These are phyloP conservation scores for Epichloe aotearoae DNA, from an alignment of 2,329 filamentous ascomycete genomes.

Conservation along the genomic window DNA sequence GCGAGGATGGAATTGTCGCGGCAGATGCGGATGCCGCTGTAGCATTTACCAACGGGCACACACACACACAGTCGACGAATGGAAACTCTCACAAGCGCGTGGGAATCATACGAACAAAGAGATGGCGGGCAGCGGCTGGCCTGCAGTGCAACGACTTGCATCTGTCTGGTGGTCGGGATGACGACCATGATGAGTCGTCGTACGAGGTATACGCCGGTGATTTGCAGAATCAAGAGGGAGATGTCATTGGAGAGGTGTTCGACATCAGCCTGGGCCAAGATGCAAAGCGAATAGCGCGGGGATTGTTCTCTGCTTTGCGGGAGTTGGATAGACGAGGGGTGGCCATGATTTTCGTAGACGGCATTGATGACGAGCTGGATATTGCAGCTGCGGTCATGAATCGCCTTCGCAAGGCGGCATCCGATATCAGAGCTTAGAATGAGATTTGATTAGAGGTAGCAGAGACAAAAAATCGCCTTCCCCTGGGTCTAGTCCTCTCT, in stretches of 20 bases:
- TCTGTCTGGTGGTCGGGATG: conserved; percentile 8
- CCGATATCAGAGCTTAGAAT: conserved; percentile 38
- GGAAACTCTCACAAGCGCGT: conserved; percentile 21
- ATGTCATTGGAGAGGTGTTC: conserved; percentile 33
- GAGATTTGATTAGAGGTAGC: neutral
- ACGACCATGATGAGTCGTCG: conserved; percentile 12
- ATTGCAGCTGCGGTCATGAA: conserved; percentile 84
- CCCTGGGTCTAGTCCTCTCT: neutral
- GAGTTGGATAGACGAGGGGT: conserved; percentile 70
- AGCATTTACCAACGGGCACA: conserved; percentile 7
- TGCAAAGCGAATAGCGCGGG: conserved; percentile 64
- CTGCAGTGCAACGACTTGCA: conserved; percentile 20
- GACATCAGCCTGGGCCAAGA: conserved; percentile 63
- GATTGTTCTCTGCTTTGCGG: conserved; percentile 75
- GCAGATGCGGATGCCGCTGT: conserved; percentile 19
- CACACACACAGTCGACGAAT: conserved; percentile 8
- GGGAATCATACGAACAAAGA: conserved; percentile 42
- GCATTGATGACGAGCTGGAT: conserved; percentile 65
- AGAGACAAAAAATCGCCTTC: neutral
- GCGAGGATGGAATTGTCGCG: conserved; percentile 21
- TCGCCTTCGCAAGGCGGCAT: conserved; percentile 64
- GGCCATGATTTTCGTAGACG: conserved; percentile 81
- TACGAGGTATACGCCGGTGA: conserved; percentile 29
- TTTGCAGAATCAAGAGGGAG: conserved; percentile 20
- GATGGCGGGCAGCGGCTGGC: conserved; percentile 35